Conservation (phyloP, 2,329 filamentous ascomycete genomes). For the Botrytis byssoidea region DNA sequence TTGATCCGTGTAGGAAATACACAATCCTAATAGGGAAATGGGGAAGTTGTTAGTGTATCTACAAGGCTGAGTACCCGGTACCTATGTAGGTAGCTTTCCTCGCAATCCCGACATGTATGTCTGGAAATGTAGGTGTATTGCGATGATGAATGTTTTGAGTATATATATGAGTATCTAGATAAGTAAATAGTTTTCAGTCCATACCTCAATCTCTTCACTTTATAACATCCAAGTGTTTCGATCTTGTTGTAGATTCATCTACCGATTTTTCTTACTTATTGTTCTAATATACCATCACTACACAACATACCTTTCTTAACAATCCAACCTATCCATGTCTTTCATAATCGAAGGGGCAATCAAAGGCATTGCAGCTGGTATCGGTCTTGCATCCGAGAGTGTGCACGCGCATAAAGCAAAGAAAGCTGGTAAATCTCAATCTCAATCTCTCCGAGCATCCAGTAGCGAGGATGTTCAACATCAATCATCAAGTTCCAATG, state of each 20-base stretch:
- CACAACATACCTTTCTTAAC: not conserved
- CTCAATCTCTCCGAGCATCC: not conserved
- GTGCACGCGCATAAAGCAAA: constrained; percentile 17
- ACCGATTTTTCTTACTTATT: not conserved
- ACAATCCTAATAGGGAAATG: not conserved
- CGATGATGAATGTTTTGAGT: not conserved
- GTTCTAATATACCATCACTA: not conserved
- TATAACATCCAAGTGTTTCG: not conserved
- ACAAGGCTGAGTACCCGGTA: not conserved
- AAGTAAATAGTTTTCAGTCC: not conserved
- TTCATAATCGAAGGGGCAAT: constrained; percentile 10
- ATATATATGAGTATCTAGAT: not conserved
- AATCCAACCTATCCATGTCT: not conserved
- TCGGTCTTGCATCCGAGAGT: constrained; percentile 34
- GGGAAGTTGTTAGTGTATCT: not conserved
- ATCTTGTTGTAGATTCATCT: not conserved
- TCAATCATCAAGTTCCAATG: not conserved
- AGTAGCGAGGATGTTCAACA: not conserved
- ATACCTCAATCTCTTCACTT: not conserved
- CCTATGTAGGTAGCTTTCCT: not conserved
- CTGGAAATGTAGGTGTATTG: not conserved
- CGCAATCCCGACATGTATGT: not conserved
- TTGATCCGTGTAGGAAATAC: too few relatives aligned
- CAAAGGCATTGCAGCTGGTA: constrained; percentile 30
- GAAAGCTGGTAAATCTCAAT: not conserved